Base-by-base conservation (phyloP, 2,329 filamentous ascomycete genomes). In the Cladobotryum protrusum region DNA sequence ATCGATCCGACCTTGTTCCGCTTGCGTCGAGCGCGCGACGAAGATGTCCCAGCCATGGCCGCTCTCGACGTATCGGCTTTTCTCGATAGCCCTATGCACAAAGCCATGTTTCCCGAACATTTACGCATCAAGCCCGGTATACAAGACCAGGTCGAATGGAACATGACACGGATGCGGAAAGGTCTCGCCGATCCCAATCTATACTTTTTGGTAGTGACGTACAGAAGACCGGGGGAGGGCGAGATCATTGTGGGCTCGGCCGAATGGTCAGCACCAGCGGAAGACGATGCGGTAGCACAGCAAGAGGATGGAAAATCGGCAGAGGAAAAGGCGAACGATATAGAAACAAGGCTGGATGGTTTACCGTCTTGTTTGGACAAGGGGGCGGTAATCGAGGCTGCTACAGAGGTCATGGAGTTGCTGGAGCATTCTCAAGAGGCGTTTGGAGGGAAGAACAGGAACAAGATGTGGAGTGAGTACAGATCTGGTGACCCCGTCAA, bases 381-480 rank as follows among this genome's bases (percentile, higher is more conserved):
- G 40, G 43, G 37, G 9, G 53, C 48, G 8, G 37, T 49, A 20
- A 8, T 52, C 15, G 42, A 48, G 14, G 52, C 52, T 1, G 46
- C 45, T 13, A 43, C 43, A 9, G 51, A 54, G 32, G 45, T 55
- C 11, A 47, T 42, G 45, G 36, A 54, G 45, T 19, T 55, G 39
- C 45, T 55, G 35, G 48, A 49, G 32, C 42, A 44, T n/a, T 43
- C 36, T 17, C 43, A 47, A 24, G 44, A 37, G 11, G 48, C 45
- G 3, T 54, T 49, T 17, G 14, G 35, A 18, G 48, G 43, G 4
- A 36, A 47, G 35, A 32, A 47, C 3, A 24, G 47, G 15, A 29
- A 48, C 12, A 36, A 49, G 29, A 55, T 54, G 53, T 55, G 53
- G 53, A 55, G 53, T 53, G 12, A 51, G 53, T 49, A 20, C 17